Conservation (phyloP, 164 flowering plant genomes). For the Vitis cinerea region DNA sequence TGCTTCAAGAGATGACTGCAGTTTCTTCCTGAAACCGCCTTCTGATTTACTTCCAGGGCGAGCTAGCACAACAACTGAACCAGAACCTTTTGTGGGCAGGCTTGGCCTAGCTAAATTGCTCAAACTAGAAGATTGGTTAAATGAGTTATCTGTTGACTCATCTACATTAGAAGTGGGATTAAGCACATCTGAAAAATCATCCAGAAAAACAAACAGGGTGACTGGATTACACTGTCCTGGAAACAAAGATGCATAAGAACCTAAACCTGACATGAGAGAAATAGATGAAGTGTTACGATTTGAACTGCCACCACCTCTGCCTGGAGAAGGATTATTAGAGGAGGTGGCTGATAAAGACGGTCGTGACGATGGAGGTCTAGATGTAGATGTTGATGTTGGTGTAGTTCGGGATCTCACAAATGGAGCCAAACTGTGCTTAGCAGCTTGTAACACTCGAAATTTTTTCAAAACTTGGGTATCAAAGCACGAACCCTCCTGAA, state of each 20-base stretch:
- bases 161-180: constrained; percentile 37
- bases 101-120: constrained; percentile 44
- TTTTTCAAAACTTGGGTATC: constrained; percentile 65
- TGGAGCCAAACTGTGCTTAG: constrained; percentile 69
- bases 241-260: constrained; percentile 68
- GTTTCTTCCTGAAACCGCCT: constrained; percentile 65
- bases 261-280: constrained; percentile 78
- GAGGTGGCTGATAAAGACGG: constrained; percentile 25
- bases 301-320: constrained; percentile 45
- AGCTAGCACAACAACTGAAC: constrained; percentile 75
- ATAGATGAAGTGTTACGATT: constrained; percentile 59
- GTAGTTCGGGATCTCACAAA: constrained; percentile 48
- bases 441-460: constrained; percentile 77
- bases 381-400: constrained; percentile 35
- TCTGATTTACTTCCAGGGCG: constrained; percentile 73
- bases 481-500: constrained; percentile 81
- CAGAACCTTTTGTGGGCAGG: constrained; percentile 59
- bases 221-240: constrained; percentile 94
- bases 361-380: constrained; percentile 44
- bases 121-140: constrained; percentile 41
- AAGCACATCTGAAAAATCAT: constrained; percentile 57
- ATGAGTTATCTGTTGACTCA: constrained; percentile 39
- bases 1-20: constrained; percentile 84
- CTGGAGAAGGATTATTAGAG: constrained; percentile 50
- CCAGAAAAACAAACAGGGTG: constrained; percentile 74